Evolutionary conservation across 2,329 filamentous ascomycete species (phyloP).

Genomic region (Fusarium odoratissimum): DNA sequence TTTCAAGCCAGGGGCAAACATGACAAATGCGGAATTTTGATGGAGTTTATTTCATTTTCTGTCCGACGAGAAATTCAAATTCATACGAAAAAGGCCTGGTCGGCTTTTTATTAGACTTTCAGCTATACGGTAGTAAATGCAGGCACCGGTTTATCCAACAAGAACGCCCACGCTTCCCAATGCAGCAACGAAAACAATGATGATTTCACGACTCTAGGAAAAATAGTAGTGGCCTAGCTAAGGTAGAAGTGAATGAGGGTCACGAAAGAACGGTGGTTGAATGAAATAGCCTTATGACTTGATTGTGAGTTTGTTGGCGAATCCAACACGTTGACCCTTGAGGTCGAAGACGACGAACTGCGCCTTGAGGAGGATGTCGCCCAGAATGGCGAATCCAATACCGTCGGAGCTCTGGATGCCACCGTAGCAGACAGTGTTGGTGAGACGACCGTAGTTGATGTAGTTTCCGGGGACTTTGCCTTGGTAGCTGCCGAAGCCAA

Average conservation of each 20-base stretch:
- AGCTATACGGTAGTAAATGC: constrained; percentile 17
- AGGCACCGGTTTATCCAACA: constrained; percentile 12
- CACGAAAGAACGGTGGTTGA: neutral
- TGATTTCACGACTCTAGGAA: neutral
- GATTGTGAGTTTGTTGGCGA: constrained; percentile 53
- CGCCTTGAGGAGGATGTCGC: constrained; percentile 57
- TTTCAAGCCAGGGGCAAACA: neutral
- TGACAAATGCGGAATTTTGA: constrained; percentile 1
- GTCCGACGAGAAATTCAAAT: neutral
- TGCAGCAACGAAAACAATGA: constrained; percentile 12
- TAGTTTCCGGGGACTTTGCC: constrained; percentile 52
- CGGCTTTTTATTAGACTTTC: constrained; percentile 21
- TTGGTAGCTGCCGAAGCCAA: constrained; percentile 50
- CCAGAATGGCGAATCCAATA: constrained; percentile 54
- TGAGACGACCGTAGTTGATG: constrained; percentile 52
- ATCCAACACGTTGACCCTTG: constrained; percentile 48
- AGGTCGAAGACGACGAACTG: constrained; percentile 58
- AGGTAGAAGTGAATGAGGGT: neutral
- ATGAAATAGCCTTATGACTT: neutral
- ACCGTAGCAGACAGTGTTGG: constrained; percentile 49
- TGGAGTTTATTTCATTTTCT: constrained; percentile 5
- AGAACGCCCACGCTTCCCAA: constrained; percentile 40
- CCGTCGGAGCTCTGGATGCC: constrained; percentile 53
- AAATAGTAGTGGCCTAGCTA: neutral
- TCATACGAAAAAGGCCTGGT: constrained; percentile 1